A percentile compares a stretch with the other conserved stretches of the same genome.
These are phyloP conservation scores for Cicer pinnatifidum DNA, from an alignment of 306 rosid species.

Conservation along the genomic window DNA sequence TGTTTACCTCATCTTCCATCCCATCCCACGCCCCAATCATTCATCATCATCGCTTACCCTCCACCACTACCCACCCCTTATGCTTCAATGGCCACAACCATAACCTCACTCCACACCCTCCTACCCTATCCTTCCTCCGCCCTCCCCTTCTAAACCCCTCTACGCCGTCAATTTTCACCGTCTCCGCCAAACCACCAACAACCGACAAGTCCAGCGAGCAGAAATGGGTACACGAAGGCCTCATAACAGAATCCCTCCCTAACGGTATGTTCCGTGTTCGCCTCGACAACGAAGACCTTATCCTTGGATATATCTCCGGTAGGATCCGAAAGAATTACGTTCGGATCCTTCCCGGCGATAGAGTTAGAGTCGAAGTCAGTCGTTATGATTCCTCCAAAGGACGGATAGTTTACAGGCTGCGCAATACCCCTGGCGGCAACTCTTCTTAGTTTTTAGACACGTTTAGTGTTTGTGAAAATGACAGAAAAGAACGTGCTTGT, in stretches of 20 bases:
- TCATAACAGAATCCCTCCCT: constrained; percentile 58
- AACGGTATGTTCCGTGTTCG: constrained; percentile 63
- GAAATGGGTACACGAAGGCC: constrained; percentile 58
- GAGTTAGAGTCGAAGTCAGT: constrained; percentile 58
- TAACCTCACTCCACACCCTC: background rate
- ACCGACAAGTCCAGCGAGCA: constrained; percentile 55
- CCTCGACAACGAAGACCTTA: constrained; percentile 56
- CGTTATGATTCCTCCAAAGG: constrained; percentile 60
- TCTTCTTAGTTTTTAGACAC: constrained; percentile 19
- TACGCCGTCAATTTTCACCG: background rate
- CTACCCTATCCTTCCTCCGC: constrained; percentile 41
- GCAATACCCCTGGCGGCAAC: background rate
- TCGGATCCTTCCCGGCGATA: constrained; percentile 57
- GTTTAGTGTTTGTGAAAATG: constrained; percentile 40
- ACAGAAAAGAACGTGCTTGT: background rate
- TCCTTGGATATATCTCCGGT: constrained; percentile 61
- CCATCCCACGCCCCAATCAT: constrained; percentile 42
- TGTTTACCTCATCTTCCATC: constrained; percentile 43
- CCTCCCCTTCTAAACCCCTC: constrained; percentile 14
- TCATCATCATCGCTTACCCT: background rate
- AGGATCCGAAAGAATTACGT: constrained; percentile 56
- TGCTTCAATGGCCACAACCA: background rate
- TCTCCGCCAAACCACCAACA: constrained; percentile 44
- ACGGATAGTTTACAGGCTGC: constrained; percentile 56
- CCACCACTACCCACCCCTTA: background rate